Evolutionary conservation across 2,329 filamentous ascomycete genomes (phyloP), one percentile per base, ranked within the genome.

Genomic region (Fusarium sp.): DNA sequence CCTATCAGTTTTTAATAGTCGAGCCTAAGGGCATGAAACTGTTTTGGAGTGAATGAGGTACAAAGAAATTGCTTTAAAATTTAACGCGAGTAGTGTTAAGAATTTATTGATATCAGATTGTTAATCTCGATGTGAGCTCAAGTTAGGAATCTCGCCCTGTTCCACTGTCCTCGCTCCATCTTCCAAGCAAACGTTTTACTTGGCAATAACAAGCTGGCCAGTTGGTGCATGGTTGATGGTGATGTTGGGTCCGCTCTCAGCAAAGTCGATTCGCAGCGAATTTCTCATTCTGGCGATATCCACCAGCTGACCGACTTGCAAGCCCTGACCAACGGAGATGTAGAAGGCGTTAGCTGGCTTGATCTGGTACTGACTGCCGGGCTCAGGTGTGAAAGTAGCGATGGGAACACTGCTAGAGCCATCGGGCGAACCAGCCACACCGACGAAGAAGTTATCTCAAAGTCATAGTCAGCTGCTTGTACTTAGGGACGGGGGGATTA

Each of bases 21-120:
- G 1, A 28, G 2, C 0, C 17, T 6, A 13, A 26, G 17, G 3
- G 8, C 0, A 0, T 6, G n/a, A 12, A 15, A 6, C 11, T 18
- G 24, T n/a, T 15, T n/a, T n/a, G 2, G 0, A n/a, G 13, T 24
- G 6, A 10, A 42, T n/a, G 3, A 42, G 14, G 9, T 10, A 8
- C 11, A 6, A 22, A 13, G 4, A 13, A 13, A 1, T 2, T 13
- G 20, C 8, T 22, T 5, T 22, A 17, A 1, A 5, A 10, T 17
- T 42, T 10, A 12, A 4, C 9, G 9, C 6, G 3, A n/a, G 41
- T 17, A 44, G 17, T 26, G 6, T 45, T 48, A 47, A 28, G 2
- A 28, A 8, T 30, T 11, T 30, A 15, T 22, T 12, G 14, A 30
- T 48, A 30, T 48, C 45, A 6, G 20, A n/a, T 30, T n/a, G 28